Conservation (phyloP, 371 early-diverging fungal species). For the Mortierella sp. region DNA sequence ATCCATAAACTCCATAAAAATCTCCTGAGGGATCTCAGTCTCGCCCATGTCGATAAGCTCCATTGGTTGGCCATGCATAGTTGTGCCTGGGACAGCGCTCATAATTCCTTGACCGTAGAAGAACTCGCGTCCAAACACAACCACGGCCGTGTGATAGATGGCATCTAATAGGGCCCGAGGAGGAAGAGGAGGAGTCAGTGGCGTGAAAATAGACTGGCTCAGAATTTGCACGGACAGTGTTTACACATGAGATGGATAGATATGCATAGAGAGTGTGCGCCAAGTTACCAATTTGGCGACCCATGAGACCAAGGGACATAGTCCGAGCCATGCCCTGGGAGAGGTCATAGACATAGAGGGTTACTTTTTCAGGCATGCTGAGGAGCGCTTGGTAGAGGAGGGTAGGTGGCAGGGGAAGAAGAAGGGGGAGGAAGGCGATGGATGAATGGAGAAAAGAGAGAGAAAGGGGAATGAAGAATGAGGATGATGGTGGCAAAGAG, state of each 20-base stretch:
- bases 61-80: constrained; percentile 80
- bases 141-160: constrained; percentile 88
- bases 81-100: constrained; percentile 66
- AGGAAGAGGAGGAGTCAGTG: background rate
- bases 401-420: background rate
- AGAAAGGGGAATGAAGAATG: background rate
- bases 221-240: too few species aligned
- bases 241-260: background rate
- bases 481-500: background rate
- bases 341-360: constrained; percentile 83
- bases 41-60: constrained; percentile 82
- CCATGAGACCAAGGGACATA: constrained; percentile 71
- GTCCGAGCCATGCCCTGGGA: constrained; percentile 76
- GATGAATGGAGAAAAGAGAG: background rate
- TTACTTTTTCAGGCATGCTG: constrained; percentile 56
- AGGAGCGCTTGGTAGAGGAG: background rate
- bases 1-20: constrained; percentile 82
- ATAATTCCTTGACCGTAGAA: constrained; percentile 86
- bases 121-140: constrained; percentile 87
- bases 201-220: too few species aligned
- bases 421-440: background rate
- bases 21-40: constrained; percentile 82
- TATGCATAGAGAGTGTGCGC: background rate
- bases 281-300: constrained; percentile 71
- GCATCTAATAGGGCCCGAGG: constrained; percentile 17